Conservation (phyloP, 768 basidiomycete species). For the Coprinellus aureogranulatus region DNA sequence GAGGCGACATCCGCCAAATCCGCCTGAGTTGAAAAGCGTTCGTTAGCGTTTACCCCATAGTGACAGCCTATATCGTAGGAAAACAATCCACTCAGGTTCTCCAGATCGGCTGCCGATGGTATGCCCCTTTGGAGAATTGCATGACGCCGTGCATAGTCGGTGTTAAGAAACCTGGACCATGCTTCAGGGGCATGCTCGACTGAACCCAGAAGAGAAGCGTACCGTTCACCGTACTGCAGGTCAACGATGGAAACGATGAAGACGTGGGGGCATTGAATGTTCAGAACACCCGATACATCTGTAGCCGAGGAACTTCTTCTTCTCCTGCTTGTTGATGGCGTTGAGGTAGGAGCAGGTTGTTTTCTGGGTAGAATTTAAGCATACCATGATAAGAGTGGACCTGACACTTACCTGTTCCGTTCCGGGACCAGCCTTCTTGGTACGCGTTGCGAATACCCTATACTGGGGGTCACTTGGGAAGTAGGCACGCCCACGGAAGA, state of each 20-base stretch:
- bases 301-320: constrained; percentile 26
- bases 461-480: constrained; percentile 15
- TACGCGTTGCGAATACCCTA: not conserved
- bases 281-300: constrained; percentile 24
- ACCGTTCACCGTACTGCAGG: constrained; percentile 26
- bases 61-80: constrained; percentile 28
- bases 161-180: constrained; percentile 17
- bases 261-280: constrained; percentile 26
- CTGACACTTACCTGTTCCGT: not conserved
- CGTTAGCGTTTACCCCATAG: constrained; percentile 15
- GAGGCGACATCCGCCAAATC: constrained; percentile 12
- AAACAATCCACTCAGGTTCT: not conserved
- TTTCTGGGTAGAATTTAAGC: constrained; percentile 10
- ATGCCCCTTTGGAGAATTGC: constrained; percentile 4
- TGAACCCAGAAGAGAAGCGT: no score
- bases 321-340: constrained; percentile 22
- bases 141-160: constrained; percentile 18
- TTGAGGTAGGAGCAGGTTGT: constrained; percentile 22
- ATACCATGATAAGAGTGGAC: not conserved
- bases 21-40: constrained; percentile 9
- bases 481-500: constrained; percentile 16
- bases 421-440: not conserved
- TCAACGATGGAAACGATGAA: constrained; percentile 21
- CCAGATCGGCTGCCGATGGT: not conserved
- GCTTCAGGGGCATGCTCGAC: not conserved